These are phyloP conservation scores for Aspergillus felis DNA, from an alignment of 2,329 filamentous ascomycete genomes.

Conservation along the genomic window DNA sequence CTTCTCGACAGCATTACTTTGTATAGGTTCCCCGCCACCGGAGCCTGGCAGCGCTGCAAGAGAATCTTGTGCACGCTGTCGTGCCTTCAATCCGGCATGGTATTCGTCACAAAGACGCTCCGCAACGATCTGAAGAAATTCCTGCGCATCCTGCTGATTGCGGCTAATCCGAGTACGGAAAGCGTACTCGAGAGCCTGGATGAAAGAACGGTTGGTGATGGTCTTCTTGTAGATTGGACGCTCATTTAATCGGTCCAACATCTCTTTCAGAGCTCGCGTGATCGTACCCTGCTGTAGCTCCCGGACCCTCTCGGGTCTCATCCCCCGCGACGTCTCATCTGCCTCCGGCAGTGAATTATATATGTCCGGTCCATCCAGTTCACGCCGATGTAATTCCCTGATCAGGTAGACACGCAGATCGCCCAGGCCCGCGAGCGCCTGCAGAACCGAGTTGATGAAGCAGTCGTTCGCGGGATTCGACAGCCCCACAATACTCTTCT, in stretches of 20 bases:
- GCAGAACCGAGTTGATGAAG: conserved; percentile 94
- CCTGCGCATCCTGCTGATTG: conserved; percentile 95
- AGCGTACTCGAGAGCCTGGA: conserved; percentile 75
- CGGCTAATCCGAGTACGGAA: conserved; percentile 88
- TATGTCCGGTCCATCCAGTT: conserved; percentile 71
- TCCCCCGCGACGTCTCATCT: conserved; percentile 34
- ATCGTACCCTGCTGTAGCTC: conserved; percentile 75
- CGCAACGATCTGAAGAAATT: conserved; percentile 90
- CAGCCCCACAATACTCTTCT: conserved; percentile 84
- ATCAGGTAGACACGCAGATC: conserved; percentile 91
- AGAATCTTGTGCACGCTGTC: conserved; percentile 41
- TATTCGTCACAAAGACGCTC: conserved; percentile 94
- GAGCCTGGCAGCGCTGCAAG: conserved; percentile 18
- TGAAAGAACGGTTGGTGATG: conserved; percentile 81
- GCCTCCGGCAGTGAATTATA: conserved; percentile 61
- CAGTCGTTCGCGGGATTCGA: conserved; percentile 91
- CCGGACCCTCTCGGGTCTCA: conserved; percentile 47
- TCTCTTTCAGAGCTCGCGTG: conserved; percentile 83
- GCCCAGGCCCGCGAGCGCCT: conserved; percentile 84
- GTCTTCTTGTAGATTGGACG: conserved; percentile 90
- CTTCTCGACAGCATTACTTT: conserved; percentile 13
- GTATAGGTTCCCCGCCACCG: conserved; percentile 6
- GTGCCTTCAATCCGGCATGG: conserved; percentile 73
- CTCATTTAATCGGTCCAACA: conserved; percentile 89
- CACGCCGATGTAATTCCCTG: conserved; percentile 78